Base-by-base conservation (phyloP, 2,329 filamentous ascomycete species). In the Cladophialophora exuberans region DNA sequence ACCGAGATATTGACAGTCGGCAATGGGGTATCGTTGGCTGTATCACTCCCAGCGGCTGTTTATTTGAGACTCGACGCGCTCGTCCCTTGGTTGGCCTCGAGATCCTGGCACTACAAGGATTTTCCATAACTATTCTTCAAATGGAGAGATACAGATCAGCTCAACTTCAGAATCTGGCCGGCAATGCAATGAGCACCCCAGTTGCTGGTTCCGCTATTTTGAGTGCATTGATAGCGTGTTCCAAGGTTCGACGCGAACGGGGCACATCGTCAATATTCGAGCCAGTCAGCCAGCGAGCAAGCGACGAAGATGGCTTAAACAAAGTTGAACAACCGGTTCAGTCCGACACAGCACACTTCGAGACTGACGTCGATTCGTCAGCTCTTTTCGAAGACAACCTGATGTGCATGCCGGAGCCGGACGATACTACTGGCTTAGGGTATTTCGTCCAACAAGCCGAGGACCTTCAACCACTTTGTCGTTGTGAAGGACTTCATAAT, bases 181-280 rank as follows among this genome's bases (percentile, higher is more conserved):
- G 89, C 0, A 93, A 94, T 67, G 89, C 89, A 0, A 93, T 93
- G 89, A 84, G 82, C 1, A 83, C 83, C 0, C 87, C 88, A 0
- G 86, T 90, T 1, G 83, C 91, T 7, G 86, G 85, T 2, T 76
- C 81, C 1, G 80, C 82, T 0, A 78, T 88, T 1, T 64, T 89
- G 1, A 74, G 83, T 1, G 79, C 83, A 0, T 68, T 92, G 1
- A 78, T 84, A 31, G 66, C 69, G 20, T 69, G 60, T 52, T 64
- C 66, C 43, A 62, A 53, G 13, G 43, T n/a, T 43, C 11, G 20
- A 30, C 17, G 33, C 28, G 9, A 23, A 38, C 7, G 25, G 26
- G 7, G 31, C 15, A 33, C n/a, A 36, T 13, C 23, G n/a, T 44
- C 41, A 28, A 42, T 54, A 17, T 60, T 60, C 28, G 20, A 47